Base-by-base conservation (phyloP, 257 asterid genomes). In the Penstemon barbatus region DNA sequence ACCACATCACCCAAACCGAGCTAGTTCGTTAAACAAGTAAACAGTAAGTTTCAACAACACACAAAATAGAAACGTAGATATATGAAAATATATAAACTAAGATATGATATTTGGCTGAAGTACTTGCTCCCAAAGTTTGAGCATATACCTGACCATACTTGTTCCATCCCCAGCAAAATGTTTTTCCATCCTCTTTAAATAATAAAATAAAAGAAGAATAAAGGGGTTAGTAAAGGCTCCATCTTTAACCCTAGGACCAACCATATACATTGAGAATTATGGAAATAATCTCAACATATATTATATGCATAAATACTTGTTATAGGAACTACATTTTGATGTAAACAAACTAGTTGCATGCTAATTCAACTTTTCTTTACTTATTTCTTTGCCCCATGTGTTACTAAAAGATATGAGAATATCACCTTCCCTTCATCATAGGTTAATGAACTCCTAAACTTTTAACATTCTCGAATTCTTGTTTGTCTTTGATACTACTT, bases 131-230 rank as follows among this genome's bases (percentile, higher is more conserved):
- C 50, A 2, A 18, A 67, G 62, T 69, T 61, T 33, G 4, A 70
- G 63, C 39, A 38, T 50, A 57, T 90, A 93, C 99, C 99, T 93
- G 99, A 63, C 99, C 99, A 71, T 91, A 94, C 80, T 94, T 94
- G 89, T 94, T 94, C 99, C 99, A 94, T 10, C 99, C 99, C 99
- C 99, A 94, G 82, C 96, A 85, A 76, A 91, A 91, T 51, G 86
- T 85, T 72, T 85, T 83, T 44, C 90, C 91, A 65, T 94, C 96
- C 78, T 83, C 97, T 87, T 57, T 62, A 66, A 37, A 61, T 44
- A 68, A 57, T 75, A 75, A 33, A 41, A 50, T 4, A 71, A 64
- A 4, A 41, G 13, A 39, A 52, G 8, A 37, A 44, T 63, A 74
- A 71, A 75, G 74, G 72, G 39, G 18, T 36, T 65, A 12, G 58